These are phyloP conservation scores for Eudorina sp. DNA, from an alignment of 139 green algal genomes.

Conservation along the genomic window DNA sequence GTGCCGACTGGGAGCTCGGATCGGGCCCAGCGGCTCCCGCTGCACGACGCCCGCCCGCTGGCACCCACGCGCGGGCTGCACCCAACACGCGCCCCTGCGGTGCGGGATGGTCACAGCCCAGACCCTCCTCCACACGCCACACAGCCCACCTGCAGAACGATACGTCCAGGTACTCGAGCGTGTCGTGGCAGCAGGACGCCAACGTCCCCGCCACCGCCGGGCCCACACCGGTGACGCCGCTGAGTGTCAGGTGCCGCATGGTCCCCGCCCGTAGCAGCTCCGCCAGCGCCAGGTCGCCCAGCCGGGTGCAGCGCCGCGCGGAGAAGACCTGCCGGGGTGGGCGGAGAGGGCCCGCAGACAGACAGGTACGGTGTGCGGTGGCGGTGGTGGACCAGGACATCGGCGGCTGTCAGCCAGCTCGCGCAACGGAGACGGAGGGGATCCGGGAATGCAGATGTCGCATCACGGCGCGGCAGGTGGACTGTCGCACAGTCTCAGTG, in stretches of 20 bases:
- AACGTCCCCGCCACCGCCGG: constrained; percentile 3
- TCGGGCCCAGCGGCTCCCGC: no score
- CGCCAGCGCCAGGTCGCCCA: constrained; percentile 65
- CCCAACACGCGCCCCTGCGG: no score
- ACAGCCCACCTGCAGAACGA: constrained; percentile 62
- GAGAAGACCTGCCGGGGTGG: constrained; percentile 52
- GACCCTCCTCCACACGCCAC: no score
- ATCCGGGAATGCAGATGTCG: no score
- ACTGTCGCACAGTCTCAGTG: no score
- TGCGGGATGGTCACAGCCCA: no score
- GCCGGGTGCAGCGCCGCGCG: constrained; percentile 59
- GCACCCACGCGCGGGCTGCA: no score
- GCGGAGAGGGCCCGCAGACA: not conserved
- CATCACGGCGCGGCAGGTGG: no score
- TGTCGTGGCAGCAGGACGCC: constrained; percentile 27
- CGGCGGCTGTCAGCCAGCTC: no score
- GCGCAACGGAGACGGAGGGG: no score
- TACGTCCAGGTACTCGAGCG: constrained; percentile 49
- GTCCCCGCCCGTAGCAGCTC: constrained; percentile 45
- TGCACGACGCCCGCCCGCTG: no score
- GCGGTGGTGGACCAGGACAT: not conserved
- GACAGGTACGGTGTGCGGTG: not conserved
- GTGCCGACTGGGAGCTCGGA: no score
- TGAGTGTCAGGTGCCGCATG: constrained; percentile 54
- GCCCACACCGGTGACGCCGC: constrained; percentile 7